Evolutionary conservation across 331 rosid species (phyloP), one percentile per base, ranked within the genome.

Genomic region (Dryas integrifolia): DNA sequence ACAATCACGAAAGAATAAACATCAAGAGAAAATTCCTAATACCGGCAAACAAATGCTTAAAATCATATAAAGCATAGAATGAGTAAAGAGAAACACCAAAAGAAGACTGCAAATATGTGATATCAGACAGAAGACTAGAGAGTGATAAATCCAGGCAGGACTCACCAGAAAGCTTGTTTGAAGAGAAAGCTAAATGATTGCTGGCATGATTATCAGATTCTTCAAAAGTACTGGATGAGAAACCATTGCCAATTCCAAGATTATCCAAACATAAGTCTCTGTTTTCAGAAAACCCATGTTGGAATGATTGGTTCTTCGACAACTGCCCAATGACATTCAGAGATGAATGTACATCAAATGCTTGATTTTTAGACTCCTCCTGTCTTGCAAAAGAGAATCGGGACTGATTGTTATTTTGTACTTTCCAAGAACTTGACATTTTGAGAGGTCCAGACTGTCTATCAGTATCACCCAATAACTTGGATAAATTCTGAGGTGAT

Each of bases 301-400:
- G 24, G 38, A 84, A 79, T 14, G 97, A 72, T 13, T 53, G 79
- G 26, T 73, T 85, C 72, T 69, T 82, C 58, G 86, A 86, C 53
- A 80, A 48, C 65, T 72, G 92, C 38, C 82, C 90, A 41, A 44
- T 56, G 7, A 70, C 73, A 78, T 75, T 81, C 66, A 50, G 75
- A 62, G 90, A 86, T 38, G 87, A 80, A 65, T 79, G 88, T 75
- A 74, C 60, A 79, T 84, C 84, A 69, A 79, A 84, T 65, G 72
- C 75, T 65, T 77, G 88, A 71, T 80, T 72, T 72, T 72, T 79
- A 63, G 88, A 73, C 59, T 91, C 96, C 78, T 89, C 97, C 70
- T 88, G 96, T 60, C 97, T 82, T 38, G 98, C 98, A 77, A 93
- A 94, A 69, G 96, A 91, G 65, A 94, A 94, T 67, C 97, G 85